These are phyloP conservation scores for Lachancea lanzarotensis DNA, from an alignment of 805 yeast genomes.

Conservation along the genomic window DNA sequence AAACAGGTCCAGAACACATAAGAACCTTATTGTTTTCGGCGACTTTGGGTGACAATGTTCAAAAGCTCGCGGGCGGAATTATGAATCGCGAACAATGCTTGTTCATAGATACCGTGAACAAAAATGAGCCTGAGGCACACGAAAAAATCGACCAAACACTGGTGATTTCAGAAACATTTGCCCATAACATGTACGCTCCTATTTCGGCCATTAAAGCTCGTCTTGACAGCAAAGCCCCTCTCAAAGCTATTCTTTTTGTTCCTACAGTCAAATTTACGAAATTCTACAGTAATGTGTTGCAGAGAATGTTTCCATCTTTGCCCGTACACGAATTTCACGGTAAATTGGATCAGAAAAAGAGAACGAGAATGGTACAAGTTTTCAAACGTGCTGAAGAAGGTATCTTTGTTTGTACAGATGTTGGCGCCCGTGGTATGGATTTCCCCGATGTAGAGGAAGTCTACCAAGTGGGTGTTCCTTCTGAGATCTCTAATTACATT, in stretches of 20 bases:
- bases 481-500: constrained; percentile 69
- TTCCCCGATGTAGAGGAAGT: constrained; percentile 85
- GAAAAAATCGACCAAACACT: constrained; percentile 68
- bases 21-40: constrained; percentile 83
- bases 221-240: constrained; percentile 34
- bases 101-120: constrained; percentile 67
- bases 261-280: constrained; percentile 72
- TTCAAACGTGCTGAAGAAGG: constrained; percentile 47
- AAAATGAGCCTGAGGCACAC: constrained; percentile 69
- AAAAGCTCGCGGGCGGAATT: constrained; percentile 52
- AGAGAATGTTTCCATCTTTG: constrained; percentile 17
- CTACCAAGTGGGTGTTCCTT: constrained; percentile 73
- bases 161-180: constrained; percentile 46
- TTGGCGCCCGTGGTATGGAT: constrained; percentile 95
- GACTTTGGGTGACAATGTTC: constrained; percentile 67
- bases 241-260: constrained; percentile 77
- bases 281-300: constrained; percentile 43
- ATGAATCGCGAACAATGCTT: constrained; percentile 48
- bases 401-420: constrained; percentile 78
- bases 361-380: constrained; percentile 52
- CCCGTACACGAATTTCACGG: constrained; percentile 57
- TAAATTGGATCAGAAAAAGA: constrained; percentile 57
- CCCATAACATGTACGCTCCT: constrained; percentile 56
- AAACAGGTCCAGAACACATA: constrained; percentile 33
- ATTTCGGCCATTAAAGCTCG: constrained; percentile 41